Conservation (phyloP, 2,329 filamentous ascomycete species). For the Penicillium brasilianum region DNA sequence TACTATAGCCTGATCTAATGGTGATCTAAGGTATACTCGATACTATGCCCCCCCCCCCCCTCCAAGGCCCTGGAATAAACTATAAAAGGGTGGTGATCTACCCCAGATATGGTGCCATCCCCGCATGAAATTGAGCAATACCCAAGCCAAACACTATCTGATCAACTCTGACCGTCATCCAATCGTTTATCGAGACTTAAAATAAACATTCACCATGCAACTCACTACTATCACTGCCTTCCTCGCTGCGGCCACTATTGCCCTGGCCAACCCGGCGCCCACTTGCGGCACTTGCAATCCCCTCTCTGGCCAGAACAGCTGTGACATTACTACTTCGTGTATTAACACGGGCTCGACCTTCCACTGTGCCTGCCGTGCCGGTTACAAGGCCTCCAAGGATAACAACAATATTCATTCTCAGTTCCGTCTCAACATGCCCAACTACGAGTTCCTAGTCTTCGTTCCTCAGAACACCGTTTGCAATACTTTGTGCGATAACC, state of each 20-base stretch:
- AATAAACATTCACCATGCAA: constrained; percentile 34
- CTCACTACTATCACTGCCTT: constrained; percentile 34
- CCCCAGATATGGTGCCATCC: not conserved
- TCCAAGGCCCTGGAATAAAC: not conserved
- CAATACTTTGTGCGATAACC: constrained; percentile 44
- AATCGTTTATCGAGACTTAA: not conserved
- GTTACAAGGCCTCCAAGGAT: constrained; percentile 43
- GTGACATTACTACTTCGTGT: constrained; percentile 52
- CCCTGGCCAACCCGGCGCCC: constrained; percentile 27
- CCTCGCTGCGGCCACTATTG: constrained; percentile 33
- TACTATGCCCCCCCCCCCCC: not conserved
- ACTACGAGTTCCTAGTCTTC: constrained; percentile 49
- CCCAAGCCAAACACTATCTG: not conserved
- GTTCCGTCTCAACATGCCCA: constrained; percentile 46
- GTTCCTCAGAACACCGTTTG: constrained; percentile 43
- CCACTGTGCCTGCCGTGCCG: constrained; percentile 50
- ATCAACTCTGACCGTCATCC: constrained; percentile 19
- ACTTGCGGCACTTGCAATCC: constrained; percentile 48
- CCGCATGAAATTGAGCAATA: constrained; percentile 4
- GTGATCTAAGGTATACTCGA: not conserved
- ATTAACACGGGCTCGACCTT: constrained; percentile 48
- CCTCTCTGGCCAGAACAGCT: constrained; percentile 46
- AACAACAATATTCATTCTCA: constrained; percentile 39
- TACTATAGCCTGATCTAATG: not conserved
- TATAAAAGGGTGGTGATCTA: constrained; percentile 10